Base-by-base conservation (phyloP, 495 filamentous ascomycete genomes). In the Penicillium antarcticum region DNA sequence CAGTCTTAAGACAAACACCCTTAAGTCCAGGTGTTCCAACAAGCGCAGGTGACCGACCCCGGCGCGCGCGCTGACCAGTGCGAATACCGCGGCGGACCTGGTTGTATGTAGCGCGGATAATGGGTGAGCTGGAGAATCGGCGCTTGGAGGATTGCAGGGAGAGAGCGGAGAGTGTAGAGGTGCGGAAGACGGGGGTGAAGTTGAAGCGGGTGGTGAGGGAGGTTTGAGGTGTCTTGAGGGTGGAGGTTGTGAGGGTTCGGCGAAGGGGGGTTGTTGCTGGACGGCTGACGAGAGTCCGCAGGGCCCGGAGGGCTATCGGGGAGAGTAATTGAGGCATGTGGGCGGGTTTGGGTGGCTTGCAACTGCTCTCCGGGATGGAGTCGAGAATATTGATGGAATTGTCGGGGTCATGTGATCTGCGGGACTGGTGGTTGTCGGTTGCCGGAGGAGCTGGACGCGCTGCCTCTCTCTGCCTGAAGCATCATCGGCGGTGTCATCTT, bases 1-100 rank as follows among this genome's bases (percentile, higher is more conserved):
- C 86, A 50, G 96, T 95, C 65, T 91, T 90, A 49, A 97, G 70
- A 70, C 95, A 97, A 19, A 98, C 94, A 53, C 91, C 94, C 72
- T 97, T 97, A 76, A 96, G 82, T 66, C 86, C 80, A 11, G 94
- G 89, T 18, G 87, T 79, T 18, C 83, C 68, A 52, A 78, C 80
- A 45, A 98, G 80, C 4, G 92, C 94, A 0, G 94, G 94, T 2
- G 92, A 97, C 37, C 87, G 80, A 53, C 85, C 75, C 61, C 95
- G 90, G 48, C 94, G 90, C 1, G 87, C 87, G 36, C 77, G 79
- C 70, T 95, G 87, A 5, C 79, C 68, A 44, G 78, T 78, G 40
- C 94, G 88, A 60, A 88, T 91, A 53, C 87, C 88, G 64, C 90
- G 78, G 31, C 71, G 67, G 75, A 81, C 72, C 58, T 81, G 78